These are phyloP conservation scores for Phyllosticta citribraziliensis DNA, from an alignment of 2,329 filamentous ascomycete species.

Conservation along the genomic window DNA sequence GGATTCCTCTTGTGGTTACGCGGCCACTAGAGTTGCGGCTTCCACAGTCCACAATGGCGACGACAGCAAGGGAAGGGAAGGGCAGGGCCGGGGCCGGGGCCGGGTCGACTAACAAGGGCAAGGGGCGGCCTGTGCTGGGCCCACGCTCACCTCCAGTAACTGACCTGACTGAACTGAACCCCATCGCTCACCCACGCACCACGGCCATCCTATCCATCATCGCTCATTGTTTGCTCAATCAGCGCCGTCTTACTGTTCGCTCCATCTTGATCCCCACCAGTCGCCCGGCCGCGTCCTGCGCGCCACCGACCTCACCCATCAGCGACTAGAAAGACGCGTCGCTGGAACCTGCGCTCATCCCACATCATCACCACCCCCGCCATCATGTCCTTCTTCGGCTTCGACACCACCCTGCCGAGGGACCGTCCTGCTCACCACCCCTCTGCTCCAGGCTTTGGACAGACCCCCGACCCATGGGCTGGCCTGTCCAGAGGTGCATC, in stretches of 20 bases:
- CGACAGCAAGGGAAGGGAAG: not conserved
- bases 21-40: not conserved
- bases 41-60: not conserved
- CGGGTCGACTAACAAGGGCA: not conserved
- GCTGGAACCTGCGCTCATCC: not conserved
- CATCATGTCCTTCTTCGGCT: constrained; percentile 85
- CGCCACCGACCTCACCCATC: constrained; percentile 14
- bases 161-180: too few relatives aligned
- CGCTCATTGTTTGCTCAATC: not conserved
- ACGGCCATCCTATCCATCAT: not conserved
- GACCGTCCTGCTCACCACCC: constrained; percentile 52
- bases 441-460: constrained; percentile 70
- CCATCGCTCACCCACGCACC: not conserved
- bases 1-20: not conserved
- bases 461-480: constrained; percentile 77
- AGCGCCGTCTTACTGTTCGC: not conserved
- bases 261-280: not conserved
- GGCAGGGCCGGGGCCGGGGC: too few relatives aligned
- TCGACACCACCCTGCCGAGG: constrained; percentile 59
- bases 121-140: not conserved
- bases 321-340: not conserved
- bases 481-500: constrained; percentile 54
- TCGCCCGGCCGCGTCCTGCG: not conserved
- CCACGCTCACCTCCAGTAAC: not conserved
- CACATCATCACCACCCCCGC: constrained; percentile 12